These are phyloP conservation scores for Steccherinum ochraceum DNA, from an alignment of 768 basidiomycete species.

Conservation along the genomic window DNA sequence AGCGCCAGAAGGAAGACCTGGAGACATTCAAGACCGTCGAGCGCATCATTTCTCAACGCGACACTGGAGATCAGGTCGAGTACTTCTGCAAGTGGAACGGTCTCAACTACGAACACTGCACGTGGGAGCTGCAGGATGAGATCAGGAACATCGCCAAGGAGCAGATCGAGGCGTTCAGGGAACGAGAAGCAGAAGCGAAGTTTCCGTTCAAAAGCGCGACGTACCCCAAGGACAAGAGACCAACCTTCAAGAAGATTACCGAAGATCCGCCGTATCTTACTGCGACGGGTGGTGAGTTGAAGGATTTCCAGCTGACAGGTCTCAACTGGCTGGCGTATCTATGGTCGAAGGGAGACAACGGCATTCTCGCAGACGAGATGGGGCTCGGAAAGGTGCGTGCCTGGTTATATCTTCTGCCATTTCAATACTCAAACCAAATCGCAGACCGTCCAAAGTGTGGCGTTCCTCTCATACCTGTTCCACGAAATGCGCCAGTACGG, in stretches of 20 bases:
- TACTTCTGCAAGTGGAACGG: conserved; percentile 98
- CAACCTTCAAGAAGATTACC: conserved; percentile 73
- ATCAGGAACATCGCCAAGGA: conserved; percentile 71
- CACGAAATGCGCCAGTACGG: conserved; percentile 91
- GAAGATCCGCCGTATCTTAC: conserved; percentile 85
- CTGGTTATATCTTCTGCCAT: conserved; percentile 2
- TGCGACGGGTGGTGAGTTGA: conserved; percentile 75
- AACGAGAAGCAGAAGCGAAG: conserved; percentile 68
- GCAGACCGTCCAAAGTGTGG: conserved; percentile 92
- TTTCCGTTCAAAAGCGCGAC: conserved; percentile 80
- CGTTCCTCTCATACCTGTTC: conserved; percentile 92
- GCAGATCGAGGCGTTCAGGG: conserved; percentile 74
- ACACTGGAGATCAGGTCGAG: conserved; percentile 51
- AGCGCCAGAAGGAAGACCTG: conserved; percentile 85
- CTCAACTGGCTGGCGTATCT: conserved; percentile 98
- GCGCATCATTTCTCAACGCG: conserved; percentile 77
- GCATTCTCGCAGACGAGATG: conserved; percentile 99
- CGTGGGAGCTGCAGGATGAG: conserved; percentile 87
- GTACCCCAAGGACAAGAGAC: conserved; percentile 65
- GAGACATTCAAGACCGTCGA: conserved; percentile 91
- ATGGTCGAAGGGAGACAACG: conserved; percentile 93
- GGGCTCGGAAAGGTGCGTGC: conserved; percentile 83
- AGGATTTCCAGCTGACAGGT: conserved; percentile 97
- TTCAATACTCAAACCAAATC: conserved; percentile 7
- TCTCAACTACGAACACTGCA: conserved; percentile 90